These are phyloP conservation scores for Malus asiatica DNA, from an alignment of 306 rosid species.

Conservation along the genomic window DNA sequence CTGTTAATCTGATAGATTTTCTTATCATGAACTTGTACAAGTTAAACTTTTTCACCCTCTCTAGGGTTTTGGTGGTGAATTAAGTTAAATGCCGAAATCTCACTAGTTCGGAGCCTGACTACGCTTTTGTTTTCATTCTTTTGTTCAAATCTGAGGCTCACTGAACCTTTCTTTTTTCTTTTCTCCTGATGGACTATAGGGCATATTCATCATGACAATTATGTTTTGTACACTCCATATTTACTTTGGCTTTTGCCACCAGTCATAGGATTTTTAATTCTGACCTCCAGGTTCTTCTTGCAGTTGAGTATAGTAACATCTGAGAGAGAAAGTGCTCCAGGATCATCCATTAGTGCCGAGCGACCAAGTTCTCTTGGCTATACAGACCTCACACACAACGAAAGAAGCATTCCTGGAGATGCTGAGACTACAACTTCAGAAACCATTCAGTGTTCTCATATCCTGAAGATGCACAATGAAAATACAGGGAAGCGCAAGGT, in stretches of 20 bases:
- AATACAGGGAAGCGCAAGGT: constrained; percentile 50
- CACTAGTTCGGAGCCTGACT: not conserved
- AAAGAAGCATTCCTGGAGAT: constrained; percentile 20
- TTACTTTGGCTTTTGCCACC: not conserved
- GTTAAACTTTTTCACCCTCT: not conserved
- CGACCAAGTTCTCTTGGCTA: constrained; percentile 28
- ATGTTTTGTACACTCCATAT: constrained; percentile 3
- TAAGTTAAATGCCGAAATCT: not conserved
- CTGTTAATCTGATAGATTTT: not conserved
- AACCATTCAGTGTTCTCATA: constrained; percentile 29
- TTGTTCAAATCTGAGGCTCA: not conserved
- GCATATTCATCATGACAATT: constrained; percentile 7
- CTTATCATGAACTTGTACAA: not conserved
- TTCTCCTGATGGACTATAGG: not conserved
- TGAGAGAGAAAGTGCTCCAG: constrained; percentile 28
- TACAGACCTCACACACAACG: constrained; percentile 21
- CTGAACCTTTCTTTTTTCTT: not conserved
- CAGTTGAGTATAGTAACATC: constrained; percentile 34
- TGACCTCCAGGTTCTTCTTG: constrained; percentile 23
- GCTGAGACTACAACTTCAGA: constrained; percentile 19
- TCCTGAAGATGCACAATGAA: constrained; percentile 17
- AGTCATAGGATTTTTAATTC: constrained; percentile 14
- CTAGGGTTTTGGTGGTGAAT: not conserved
- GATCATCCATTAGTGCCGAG: constrained; percentile 35
- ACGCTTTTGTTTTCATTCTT: not conserved